Base-by-base conservation (phyloP, 1,284 basidiomycete species). In the Sporisorium iseilematis-ciliati region DNA sequence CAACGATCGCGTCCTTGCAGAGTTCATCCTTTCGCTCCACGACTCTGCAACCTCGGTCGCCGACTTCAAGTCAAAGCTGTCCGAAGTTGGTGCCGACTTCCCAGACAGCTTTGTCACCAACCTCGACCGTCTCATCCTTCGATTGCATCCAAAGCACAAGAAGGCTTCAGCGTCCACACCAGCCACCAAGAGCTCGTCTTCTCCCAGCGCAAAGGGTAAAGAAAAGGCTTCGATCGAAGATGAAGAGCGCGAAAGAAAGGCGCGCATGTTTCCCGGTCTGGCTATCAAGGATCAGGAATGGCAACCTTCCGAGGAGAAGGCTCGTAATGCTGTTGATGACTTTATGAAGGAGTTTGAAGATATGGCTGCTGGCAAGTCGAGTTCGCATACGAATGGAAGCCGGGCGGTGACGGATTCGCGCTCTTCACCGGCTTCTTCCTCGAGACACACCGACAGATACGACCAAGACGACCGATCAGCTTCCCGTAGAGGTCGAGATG, bases 1-100 rank as follows among this genome's bases (percentile, higher is more conserved):
- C 61, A 77, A 92, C 84, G 95, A 97, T 88, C 95, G 95, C 84
- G 92, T 92, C 12, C 89, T 96, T 38, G 94, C 96, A 26, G 95
- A 99, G 87, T 99, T 97, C 87, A 90, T 98, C 74, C 95, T 99
- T 75, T 88, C 90, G 82, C 89, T 98, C 57, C 96, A 99, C 86
- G 92, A 93, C 76, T 87, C 93, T 79, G 92, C 92, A 82, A 92
- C 89, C 78, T 90, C 90, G 67, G 87, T 93, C 49, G 86, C 87
- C 14, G 89, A 91, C 61, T 99, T 99, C 90, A 93, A 94, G 86
- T 82, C 86, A 51, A 92, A 93, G 85, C 89, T 99, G 57, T 88
- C 89, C 65, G 91, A 92, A 74, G 89, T 91, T 61, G 94, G 92
- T 42, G 93, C 94, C 38, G 91, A 91, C 72, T 96, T 98, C 83